Evolutionary conservation across 2,329 filamentous ascomycete genomes (phyloP).

Genomic region (Ophiostoma montium): DNA sequence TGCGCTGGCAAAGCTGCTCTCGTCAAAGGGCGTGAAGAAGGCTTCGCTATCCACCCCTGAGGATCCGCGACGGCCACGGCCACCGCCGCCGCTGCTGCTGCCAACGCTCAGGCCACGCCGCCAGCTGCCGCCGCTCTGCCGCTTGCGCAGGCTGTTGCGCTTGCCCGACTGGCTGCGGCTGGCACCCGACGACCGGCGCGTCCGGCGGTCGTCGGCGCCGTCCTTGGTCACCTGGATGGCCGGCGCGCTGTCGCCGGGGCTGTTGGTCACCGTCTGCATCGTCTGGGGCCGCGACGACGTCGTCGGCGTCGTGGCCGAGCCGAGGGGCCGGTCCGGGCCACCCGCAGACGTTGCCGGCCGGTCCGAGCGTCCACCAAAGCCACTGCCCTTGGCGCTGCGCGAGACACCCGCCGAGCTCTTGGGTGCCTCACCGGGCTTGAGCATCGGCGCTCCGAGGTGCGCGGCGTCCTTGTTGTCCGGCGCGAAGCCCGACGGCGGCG

Average conservation of each 20-base stretch:
- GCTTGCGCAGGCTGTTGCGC: slow-evolving; percentile 38
- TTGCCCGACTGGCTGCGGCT: slow-evolving; percentile 32
- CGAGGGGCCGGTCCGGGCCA: slow-evolving; percentile 20
- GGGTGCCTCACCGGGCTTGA: slow-evolving; percentile 39
- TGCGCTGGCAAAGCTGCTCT: slow-evolving; percentile 15
- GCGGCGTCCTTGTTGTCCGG: slow-evolving; percentile 2
- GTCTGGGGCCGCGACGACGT: slow-evolving; percentile 25
- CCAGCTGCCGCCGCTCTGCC: slow-evolving; percentile 35
- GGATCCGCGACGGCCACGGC: neutral
- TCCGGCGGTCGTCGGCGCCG: slow-evolving; percentile 22
- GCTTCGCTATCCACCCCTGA: slow-evolving; percentile 34
- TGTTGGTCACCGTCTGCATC: slow-evolving; percentile 26
- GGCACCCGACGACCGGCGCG: slow-evolving; percentile 22
- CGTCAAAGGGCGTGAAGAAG: slow-evolving; percentile 35
- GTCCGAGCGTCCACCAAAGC: slow-evolving; percentile 48
- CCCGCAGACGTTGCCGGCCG: slow-evolving; percentile 22
- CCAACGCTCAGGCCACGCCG: slow-evolving; percentile 30
- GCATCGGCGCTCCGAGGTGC: slow-evolving; percentile 10
- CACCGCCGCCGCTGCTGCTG: slow-evolving; percentile 24
- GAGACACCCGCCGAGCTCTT: slow-evolving; percentile 58
- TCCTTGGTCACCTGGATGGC: slow-evolving; percentile 67
- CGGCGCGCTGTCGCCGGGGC: slow-evolving; percentile 33
- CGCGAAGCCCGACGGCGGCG: slow-evolving; percentile 33
- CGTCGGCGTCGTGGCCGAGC: slow-evolving; percentile 16
- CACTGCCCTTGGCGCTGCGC: slow-evolving; percentile 56